phyloP scores from a whole-genome alignment of 2,329 filamentous ascomycete species.

The Neofusicoccum sp. region DNA sequence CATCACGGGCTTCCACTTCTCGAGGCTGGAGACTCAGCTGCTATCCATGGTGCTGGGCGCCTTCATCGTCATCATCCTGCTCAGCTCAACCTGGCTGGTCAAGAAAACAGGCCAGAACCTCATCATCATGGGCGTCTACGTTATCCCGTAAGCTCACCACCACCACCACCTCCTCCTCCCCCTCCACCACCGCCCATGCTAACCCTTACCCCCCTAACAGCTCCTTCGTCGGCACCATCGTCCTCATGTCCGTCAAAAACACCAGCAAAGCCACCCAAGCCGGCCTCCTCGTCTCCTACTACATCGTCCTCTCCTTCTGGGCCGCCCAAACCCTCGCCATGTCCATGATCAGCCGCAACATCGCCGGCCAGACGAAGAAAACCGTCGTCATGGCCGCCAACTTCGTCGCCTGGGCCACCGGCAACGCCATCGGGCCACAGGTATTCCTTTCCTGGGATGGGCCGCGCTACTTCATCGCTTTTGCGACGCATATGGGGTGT shows the following conservation, averaged over 20 bases:
- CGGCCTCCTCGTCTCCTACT: conserved; percentile 70
- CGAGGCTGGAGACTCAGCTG: conserved; percentile 65
- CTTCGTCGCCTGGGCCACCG: conserved; percentile 67
- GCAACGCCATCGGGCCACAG: conserved; percentile 67
- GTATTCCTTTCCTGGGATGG: conserved; percentile 61
- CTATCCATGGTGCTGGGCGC: conserved; percentile 72
- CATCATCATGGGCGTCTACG: conserved; percentile 63
- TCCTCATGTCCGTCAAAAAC: conserved; percentile 67
- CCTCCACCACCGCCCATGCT: background rate
- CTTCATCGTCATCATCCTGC: conserved; percentile 69
- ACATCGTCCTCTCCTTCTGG: conserved; percentile 77
- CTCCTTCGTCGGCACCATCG: conserved; percentile 68
- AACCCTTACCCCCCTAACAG: background rate
- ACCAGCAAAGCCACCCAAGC: conserved; percentile 58
- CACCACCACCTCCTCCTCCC: background rate
- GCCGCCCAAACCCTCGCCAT: conserved; percentile 66
- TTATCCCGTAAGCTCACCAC: conserved; percentile 61
- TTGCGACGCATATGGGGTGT: conserved; percentile 67
- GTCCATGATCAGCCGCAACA: conserved; percentile 66
- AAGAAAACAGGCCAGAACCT: conserved; percentile 69
- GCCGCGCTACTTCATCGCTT: conserved; percentile 68
- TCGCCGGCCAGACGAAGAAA: conserved; percentile 74
- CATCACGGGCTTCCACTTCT: conserved; percentile 67
- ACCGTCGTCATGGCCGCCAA: conserved; percentile 65
- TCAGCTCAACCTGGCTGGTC: conserved; percentile 65